Percentiles rank a stretch among this genome's conserved stretches.
Evolutionary conservation across 345 rosid genomes (phyloP).

Genomic region (Hirschfeldia incana): DNA sequence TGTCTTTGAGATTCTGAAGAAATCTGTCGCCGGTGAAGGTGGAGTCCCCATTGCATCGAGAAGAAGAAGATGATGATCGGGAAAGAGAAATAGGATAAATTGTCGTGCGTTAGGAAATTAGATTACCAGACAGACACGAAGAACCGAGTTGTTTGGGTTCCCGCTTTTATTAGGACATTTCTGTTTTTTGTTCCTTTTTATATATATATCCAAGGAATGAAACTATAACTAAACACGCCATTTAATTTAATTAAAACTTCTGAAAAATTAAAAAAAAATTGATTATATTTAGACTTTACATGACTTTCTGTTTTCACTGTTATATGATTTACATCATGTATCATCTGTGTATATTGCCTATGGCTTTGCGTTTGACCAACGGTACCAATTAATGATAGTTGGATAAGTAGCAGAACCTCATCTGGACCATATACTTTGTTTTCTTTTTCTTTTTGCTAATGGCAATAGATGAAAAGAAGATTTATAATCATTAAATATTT

Average conservation of each 20-base stretch:
- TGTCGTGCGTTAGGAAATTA: background rate
- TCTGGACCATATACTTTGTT: too few relatives aligned
- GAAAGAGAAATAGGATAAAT: background rate
- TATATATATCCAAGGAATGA: background rate
- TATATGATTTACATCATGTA: background rate
- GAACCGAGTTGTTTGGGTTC: constrained; percentile 34
- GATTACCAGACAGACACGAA: constrained; percentile 25
- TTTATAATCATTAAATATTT: too few relatives aligned
- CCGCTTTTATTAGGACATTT: constrained; percentile 33
- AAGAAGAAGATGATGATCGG: constrained; percentile 1
- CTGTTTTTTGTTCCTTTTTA: constrained; percentile 10
- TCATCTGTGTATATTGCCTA: background rate
- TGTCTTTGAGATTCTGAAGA: constrained; percentile 44
- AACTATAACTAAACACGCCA: background rate
- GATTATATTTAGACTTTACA: background rate
- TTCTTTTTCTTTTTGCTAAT: too few relatives aligned
- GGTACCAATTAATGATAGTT: too few relatives aligned
- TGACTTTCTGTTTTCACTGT: background rate
- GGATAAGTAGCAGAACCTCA: background rate
- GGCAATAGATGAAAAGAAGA: too few relatives aligned
- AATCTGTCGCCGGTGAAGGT: constrained; percentile 45
- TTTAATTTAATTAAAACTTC: background rate
- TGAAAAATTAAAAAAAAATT: background rate
- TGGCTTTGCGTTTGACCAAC: too few relatives aligned
- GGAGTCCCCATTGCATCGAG: constrained; percentile 44